Evolutionary conservation across 2,329 filamentous ascomycete species (phyloP).

Genomic region (Fusarium verrucosum): DNA sequence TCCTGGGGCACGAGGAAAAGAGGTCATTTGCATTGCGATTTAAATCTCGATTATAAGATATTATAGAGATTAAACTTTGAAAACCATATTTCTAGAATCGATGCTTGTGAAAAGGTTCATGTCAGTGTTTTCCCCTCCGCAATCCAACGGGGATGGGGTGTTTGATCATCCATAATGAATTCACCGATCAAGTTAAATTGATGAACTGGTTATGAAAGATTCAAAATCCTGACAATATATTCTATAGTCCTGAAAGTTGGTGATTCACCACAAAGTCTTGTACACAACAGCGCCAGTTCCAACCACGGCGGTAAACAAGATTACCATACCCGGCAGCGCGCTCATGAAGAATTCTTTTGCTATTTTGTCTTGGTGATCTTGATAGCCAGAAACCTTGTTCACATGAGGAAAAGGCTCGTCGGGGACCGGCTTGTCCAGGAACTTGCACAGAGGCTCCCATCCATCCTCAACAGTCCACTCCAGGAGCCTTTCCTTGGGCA

Average conservation of each 20-base stretch:
- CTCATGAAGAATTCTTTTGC: not conserved
- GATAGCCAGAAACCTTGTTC: not conserved
- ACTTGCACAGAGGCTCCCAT: conserved; percentile 25
- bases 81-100: too few relatives aligned
- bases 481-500: conserved; percentile 6
- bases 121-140: not conserved
- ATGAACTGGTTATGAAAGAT: too few relatives aligned
- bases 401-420: conserved; percentile 13
- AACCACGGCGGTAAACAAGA: not conserved
- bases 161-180: too few relatives aligned
- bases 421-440: conserved; percentile 11
- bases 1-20: not conserved
- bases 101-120: not conserved
- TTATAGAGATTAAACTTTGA: not conserved
- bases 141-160: too few relatives aligned
- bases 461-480: conserved; percentile 18
- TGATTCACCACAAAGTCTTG: not conserved
- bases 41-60: not conserved
- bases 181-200: too few relatives aligned
- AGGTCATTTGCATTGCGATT: not conserved
- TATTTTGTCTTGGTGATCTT: not conserved
- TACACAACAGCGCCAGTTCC: not conserved
- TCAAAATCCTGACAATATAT: too few relatives aligned
- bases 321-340: not conserved
- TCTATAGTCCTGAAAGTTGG: too few relatives aligned